Percentiles rank a stretch among this genome's conserved stretches.
Conservation (phyloP, 2,329 filamentous ascomycete species). For the Fusarium miscanthi region DNA sequence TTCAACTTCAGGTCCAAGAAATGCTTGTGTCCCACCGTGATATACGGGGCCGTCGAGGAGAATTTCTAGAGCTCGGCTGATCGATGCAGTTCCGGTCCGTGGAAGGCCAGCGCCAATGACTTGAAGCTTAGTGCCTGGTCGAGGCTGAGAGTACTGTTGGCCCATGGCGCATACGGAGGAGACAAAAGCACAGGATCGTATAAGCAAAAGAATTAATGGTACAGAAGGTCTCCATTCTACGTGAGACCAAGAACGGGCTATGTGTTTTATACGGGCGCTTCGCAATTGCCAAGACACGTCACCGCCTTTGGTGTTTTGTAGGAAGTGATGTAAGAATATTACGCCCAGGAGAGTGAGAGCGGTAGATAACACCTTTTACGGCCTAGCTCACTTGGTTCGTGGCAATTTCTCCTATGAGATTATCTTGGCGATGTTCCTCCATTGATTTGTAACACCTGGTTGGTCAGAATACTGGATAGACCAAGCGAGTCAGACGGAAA, state of each 20-base stretch:
- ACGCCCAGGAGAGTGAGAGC: background rate
- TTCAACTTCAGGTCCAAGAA: rapidly evolving
- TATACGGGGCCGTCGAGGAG: background rate
- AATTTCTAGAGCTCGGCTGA: background rate
- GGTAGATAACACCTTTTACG: background rate
- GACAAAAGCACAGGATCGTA: rapidly evolving
- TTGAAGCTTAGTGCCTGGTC: background rate
- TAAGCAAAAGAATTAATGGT: background rate
- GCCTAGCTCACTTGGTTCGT: background rate
- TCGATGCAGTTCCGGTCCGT: background rate
- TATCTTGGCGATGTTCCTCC: background rate
- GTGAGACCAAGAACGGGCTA: background rate
- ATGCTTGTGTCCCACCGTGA: background rate
- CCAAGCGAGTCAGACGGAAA: background rate
- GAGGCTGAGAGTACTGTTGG: background rate
- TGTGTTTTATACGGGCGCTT: background rate
- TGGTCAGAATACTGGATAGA: rapidly evolving
- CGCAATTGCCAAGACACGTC: background rate
- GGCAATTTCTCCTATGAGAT: background rate
- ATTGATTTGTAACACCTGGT: rapidly evolving
- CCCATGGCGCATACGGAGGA: rapidly evolving
- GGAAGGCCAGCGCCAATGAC: background rate
- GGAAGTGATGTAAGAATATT: background rate
- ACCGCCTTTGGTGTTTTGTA: background rate
- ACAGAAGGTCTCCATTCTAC: rapidly evolving